Evolutionary conservation across 148 eudicot species (phyloP).

Genomic region (Rhododendron vialii): DNA sequence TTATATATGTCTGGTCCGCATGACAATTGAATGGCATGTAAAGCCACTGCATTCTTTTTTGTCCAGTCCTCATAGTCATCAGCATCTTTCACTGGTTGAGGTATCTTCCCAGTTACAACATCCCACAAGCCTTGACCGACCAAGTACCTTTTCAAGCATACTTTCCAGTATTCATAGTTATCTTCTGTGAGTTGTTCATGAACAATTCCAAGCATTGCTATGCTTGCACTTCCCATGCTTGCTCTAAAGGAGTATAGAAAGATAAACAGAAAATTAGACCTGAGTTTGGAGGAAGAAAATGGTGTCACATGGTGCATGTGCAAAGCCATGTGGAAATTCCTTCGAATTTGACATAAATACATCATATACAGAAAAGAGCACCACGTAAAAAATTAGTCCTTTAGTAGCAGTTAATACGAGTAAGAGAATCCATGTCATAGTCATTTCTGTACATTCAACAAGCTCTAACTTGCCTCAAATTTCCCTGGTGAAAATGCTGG

Average conservation of each 20-base stretch:
- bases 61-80: background rate
- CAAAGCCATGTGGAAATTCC: background rate
- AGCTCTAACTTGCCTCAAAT: background rate
- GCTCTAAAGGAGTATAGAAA: background rate
- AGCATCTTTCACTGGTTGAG: background rate
- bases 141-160: background rate
- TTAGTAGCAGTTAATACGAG: background rate
- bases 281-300: background rate
- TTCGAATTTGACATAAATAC: background rate
- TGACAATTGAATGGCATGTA: background rate
- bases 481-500: background rate
- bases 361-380: background rate
- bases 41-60: background rate
- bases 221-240: background rate
- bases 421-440: background rate
- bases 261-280: background rate
- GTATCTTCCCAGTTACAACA: background rate
- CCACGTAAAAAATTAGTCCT: background rate
- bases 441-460: background rate
- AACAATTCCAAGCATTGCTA: background rate
- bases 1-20: background rate
- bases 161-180: background rate
- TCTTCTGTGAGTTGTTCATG: background rate
- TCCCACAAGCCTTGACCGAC: background rate
- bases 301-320: background rate